Conservation (phyloP, 140 eudicot genomes). For the Cichorium intybus region DNA sequence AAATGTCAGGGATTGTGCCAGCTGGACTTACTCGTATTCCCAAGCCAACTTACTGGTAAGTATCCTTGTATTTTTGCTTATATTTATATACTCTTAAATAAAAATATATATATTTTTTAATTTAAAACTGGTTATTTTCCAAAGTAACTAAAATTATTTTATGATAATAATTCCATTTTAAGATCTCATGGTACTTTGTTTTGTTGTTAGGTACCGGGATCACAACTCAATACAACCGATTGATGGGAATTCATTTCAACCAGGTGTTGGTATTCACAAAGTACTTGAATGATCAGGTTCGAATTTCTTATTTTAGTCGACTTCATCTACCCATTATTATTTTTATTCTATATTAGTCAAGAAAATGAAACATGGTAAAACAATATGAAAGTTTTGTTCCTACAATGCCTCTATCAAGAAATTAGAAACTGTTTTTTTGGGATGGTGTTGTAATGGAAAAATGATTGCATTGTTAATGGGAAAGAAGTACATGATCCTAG, state of each 20-base stretch:
- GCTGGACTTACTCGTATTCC: constrained; percentile 86
- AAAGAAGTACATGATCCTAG: too few relatives aligned
- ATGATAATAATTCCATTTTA: constrained; percentile 2
- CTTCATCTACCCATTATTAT: neutral
- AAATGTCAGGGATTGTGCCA: constrained; percentile 85
- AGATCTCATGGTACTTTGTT: constrained; percentile 2
- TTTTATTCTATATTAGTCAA: neutral
- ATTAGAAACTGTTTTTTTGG: neutral
- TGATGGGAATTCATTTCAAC: constrained; percentile 84
- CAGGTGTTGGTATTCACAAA: constrained; percentile 87
- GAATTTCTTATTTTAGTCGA: constrained; percentile 67
- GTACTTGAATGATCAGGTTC: constrained; percentile 83
- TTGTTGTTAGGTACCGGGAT: constrained; percentile 68
- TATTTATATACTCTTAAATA: too few relatives aligned
- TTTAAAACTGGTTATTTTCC: too few relatives aligned
- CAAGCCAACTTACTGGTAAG: constrained; percentile 81
- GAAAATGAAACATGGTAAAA: too few relatives aligned
- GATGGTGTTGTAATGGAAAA: too few relatives aligned
- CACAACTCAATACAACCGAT: constrained; percentile 93
- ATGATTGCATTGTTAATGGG: too few relatives aligned
- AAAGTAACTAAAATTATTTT: too few relatives aligned
- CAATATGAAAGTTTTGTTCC: constrained; percentile 17
- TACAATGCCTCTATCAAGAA: neutral
- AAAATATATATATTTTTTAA: too few relatives aligned
- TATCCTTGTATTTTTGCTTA: constrained; percentile 16